phyloP scores from a whole-genome alignment of 768 basidiomycete genomes.

The Calocybe cyanea region DNA sequence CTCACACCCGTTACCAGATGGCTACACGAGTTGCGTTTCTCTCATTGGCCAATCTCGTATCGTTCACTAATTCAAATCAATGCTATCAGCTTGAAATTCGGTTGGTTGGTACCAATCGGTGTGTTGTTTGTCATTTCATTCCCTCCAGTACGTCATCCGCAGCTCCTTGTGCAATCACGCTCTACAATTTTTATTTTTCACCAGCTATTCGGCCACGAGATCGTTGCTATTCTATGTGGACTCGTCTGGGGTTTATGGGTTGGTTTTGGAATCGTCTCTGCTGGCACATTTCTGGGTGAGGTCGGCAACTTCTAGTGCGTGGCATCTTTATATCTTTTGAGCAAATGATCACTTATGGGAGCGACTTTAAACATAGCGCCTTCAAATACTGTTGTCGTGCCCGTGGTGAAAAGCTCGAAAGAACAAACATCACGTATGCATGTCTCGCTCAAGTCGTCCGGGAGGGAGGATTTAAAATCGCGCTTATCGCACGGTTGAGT shows the following conservation, averaged over 20 bases:
- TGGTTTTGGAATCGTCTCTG: slow-evolving; percentile 84
- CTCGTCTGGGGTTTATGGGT: slow-evolving; percentile 86
- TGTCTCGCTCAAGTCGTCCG: slow-evolving; percentile 67
- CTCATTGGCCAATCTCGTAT: slow-evolving; percentile 10
- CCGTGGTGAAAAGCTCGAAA: slow-evolving; percentile 73
- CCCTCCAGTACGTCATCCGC: slow-evolving; percentile 53
- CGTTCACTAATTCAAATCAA: neutral
- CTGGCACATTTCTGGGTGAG: slow-evolving; percentile 83
- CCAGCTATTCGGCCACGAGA: slow-evolving; percentile 89
- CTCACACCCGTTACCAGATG: slow-evolving; percentile 62
- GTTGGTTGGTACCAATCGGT: slow-evolving; percentile 78
- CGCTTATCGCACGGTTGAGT: slow-evolving; percentile 70
- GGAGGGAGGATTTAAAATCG: slow-evolving; percentile 86
- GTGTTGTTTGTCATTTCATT: slow-evolving; percentile 84
- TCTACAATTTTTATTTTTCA: slow-evolving; percentile 1
- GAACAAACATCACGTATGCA: slow-evolving; percentile 52
- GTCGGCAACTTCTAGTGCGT: slow-evolving; percentile 83
- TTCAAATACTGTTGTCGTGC: slow-evolving; percentile 78
- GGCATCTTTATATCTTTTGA: neutral
- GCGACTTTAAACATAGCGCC: slow-evolving; percentile 39
- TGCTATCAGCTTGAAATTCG: slow-evolving; percentile 42
- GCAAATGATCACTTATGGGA: neutral
- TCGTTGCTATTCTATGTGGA: slow-evolving; percentile 84
- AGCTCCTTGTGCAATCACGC: neutral
- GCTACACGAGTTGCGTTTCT: slow-evolving; percentile 55